Percentiles rank a stretch among this genome's conserved stretches.
These are phyloP conservation scores for Pulveroboletus sp. DNA, from an alignment of 768 basidiomycete genomes.

Conservation along the genomic window DNA sequence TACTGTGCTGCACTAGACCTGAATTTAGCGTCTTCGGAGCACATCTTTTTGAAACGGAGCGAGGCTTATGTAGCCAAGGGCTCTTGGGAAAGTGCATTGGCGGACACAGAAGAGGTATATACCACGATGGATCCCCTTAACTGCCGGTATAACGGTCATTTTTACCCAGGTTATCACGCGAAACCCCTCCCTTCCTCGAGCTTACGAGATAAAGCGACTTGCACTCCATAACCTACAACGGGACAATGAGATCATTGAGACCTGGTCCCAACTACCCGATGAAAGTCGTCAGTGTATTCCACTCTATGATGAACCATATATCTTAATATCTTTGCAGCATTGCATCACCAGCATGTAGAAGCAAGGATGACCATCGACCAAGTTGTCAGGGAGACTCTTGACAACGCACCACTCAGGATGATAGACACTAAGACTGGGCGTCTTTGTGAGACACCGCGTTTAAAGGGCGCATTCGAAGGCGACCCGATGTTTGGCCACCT, in stretches of 20 bases:
- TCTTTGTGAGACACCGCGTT: neutral
- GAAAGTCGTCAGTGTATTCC: neutral
- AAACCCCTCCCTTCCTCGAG: neutral
- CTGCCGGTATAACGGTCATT: neutral
- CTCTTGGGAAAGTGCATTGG: constrained; percentile 6
- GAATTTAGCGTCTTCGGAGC: neutral
- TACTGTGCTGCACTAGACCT: constrained; percentile 2
- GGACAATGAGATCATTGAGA: neutral
- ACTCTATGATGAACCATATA: neutral
- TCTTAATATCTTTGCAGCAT: neutral
- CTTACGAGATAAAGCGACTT: neutral
- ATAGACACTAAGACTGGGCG: constrained; percentile 10
- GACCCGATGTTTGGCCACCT: constrained; percentile 1
- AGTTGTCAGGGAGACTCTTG: neutral
- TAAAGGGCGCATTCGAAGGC: neutral
- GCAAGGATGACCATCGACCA: neutral
- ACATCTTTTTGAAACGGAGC: constrained; percentile 8
- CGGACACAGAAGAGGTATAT: constrained; percentile 7
- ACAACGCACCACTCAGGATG: constrained; percentile 5
- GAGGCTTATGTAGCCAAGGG: neutral
- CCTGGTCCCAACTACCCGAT: neutral
- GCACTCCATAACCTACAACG: constrained; percentile 3
- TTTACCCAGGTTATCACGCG: neutral
- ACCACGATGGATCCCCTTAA: neutral
- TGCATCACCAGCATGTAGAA: too few species aligned